phyloP scores from a whole-genome alignment of 225 moss, liverwort and hornwort species.

The Climacium dendroides region DNA sequence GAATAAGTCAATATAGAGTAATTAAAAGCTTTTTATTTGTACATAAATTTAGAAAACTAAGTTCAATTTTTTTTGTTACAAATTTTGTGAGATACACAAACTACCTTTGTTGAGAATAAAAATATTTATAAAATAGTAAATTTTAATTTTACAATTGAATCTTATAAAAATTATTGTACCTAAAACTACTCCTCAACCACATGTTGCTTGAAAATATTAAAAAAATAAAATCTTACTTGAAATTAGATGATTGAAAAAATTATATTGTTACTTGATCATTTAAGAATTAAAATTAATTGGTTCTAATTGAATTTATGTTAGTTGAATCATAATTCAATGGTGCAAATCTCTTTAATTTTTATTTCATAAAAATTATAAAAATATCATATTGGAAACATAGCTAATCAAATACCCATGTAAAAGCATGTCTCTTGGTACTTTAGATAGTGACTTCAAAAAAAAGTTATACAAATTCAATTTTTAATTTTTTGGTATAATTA shows the following conservation, averaged over 20 bases:
- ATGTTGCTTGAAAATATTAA: neutral
- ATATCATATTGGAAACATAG: neutral
- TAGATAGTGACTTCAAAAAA: neutral
- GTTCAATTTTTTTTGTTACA: neutral
- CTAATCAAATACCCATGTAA: neutral
- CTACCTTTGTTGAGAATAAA: fast-evolving
- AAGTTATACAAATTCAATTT: neutral
- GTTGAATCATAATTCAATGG: neutral
- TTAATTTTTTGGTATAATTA: neutral
- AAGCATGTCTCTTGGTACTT: neutral
- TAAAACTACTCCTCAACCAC: fast-evolving
- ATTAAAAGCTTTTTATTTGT: too few species aligned
- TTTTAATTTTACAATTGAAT: neutral
- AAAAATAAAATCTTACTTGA: neutral
- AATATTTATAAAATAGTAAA: too few species aligned
- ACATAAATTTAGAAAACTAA: neutral
- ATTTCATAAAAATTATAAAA: neutral
- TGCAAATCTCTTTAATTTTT: fast-evolving
- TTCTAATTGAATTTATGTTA: neutral
- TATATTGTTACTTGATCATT: neutral
- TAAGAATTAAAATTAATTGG: neutral
- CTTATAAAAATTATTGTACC: neutral
- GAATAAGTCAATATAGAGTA: neutral
- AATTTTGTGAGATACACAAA: neutral
- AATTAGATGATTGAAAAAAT: neutral